These are phyloP conservation scores for Aspergillus biplanus DNA, from an alignment of 495 filamentous ascomycete genomes.

Conservation along the genomic window DNA sequence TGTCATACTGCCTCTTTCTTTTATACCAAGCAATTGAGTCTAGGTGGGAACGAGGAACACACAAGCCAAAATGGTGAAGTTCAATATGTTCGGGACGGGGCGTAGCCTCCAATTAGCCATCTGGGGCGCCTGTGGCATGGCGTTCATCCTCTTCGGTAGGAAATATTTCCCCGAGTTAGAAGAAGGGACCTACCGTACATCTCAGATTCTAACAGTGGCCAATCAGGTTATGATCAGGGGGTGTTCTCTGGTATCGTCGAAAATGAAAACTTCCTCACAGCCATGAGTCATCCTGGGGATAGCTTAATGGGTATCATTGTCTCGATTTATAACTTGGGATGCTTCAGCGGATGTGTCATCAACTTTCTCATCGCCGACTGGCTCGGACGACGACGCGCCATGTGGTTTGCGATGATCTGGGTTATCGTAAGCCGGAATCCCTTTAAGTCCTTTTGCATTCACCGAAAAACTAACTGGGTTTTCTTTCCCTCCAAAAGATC, in stretches of 20 bases:
- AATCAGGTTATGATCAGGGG: conserved; percentile 58
- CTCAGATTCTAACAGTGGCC: background rate
- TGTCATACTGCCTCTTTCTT: background rate
- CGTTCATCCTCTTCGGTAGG: conserved; percentile 30
- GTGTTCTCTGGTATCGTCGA: conserved; percentile 55
- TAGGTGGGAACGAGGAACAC: background rate
- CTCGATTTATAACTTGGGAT: conserved; percentile 56
- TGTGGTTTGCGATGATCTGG: conserved; percentile 44
- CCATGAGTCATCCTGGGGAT: conserved; percentile 46
- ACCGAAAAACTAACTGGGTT: background rate
- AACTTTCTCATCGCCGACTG: conserved; percentile 51
- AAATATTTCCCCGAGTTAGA: background rate
- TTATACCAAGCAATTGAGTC: background rate
- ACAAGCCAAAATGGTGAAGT: conserved; percentile 15
- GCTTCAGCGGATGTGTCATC: conserved; percentile 50
- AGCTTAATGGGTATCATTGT: conserved; percentile 52
- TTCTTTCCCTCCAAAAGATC: conserved; percentile 17
- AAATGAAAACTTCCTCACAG: conserved; percentile 50
- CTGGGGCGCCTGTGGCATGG: conserved; percentile 30
- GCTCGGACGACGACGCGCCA: conserved; percentile 48
- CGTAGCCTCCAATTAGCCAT: conserved; percentile 26
- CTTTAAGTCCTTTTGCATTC: too few relatives aligned
- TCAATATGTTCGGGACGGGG: conserved; percentile 27
- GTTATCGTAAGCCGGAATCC: conserved; percentile 33
- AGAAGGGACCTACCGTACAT: background rate